phyloP scores from a whole-genome alignment of 1,139 yeast species.

The Yarrowia galli region DNA sequence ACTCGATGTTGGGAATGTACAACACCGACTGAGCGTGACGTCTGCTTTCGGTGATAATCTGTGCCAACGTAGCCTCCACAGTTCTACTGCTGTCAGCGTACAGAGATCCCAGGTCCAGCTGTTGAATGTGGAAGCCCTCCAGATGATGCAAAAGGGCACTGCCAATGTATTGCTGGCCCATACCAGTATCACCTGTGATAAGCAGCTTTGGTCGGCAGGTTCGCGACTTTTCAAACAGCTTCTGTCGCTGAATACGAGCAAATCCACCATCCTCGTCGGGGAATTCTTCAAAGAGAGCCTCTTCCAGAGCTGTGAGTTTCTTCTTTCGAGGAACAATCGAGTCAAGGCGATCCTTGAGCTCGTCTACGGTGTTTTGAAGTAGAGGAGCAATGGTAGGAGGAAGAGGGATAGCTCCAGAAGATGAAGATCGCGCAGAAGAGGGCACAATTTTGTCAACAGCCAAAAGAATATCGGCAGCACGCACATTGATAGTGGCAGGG shows the following conservation, averaged over 20 bases:
- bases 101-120: conserved; percentile 78
- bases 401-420: conserved; percentile 76
- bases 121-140: conserved; percentile 91
- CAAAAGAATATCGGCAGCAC: conserved; percentile 85
- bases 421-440: conserved; percentile 85
- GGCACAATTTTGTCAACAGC: conserved; percentile 91
- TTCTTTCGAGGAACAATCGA: conserved; percentile 69
- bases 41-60: conserved; percentile 84
- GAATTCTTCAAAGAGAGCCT: conserved; percentile 70
- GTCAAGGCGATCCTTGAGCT: conserved; percentile 60
- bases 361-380: conserved; percentile 58
- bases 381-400: conserved; percentile 77
- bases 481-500: conserved; percentile 73
- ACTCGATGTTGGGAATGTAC: conserved; percentile 81
- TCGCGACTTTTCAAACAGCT: conserved; percentile 64
- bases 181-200: conserved; percentile 76
- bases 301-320: conserved; percentile 68
- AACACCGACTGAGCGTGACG: conserved; percentile 90
- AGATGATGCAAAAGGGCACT: conserved; percentile 81
- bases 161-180: conserved; percentile 87
- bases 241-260: conserved; percentile 60
- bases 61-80: conserved; percentile 85
- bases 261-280: conserved; percentile 74
- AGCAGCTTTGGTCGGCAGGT: conserved; percentile 83
- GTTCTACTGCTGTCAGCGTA: conserved; percentile 83